These are phyloP conservation scores for Cyberlindnera nakhonratchasimensis DNA, from an alignment of 805 yeast species.

Conservation along the genomic window DNA sequence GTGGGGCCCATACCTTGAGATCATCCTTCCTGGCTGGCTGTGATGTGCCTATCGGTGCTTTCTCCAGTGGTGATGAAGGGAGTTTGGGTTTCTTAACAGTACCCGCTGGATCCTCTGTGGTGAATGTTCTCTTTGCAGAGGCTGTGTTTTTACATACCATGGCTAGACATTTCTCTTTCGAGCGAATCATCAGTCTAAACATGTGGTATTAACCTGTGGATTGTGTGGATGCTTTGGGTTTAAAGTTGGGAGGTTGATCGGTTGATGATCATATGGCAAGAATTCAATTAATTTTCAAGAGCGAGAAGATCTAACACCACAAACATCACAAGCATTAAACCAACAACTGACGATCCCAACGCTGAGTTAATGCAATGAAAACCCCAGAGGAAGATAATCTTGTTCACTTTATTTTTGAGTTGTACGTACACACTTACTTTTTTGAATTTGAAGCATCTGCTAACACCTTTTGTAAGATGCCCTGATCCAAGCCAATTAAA, in stretches of 20 bases:
- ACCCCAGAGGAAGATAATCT: background rate
- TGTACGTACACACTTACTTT: no score
- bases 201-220: background rate
- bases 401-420: constrained; percentile 2
- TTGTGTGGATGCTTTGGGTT: background rate
- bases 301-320: no score
- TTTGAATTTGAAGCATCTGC: no score
- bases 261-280: no score
- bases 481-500: background rate
- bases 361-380: no score
- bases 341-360: no score
- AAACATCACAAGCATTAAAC: background rate
- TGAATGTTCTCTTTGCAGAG: background rate
- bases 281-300: no score
- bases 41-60: background rate
- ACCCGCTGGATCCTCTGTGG: background rate
- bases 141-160: no score
- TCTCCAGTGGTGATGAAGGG: background rate
- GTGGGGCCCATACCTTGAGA: constrained; percentile 24
- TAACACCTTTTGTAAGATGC: background rate
- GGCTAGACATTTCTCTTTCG: constrained; percentile 21
- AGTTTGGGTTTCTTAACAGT: background rate
- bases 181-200: constrained; percentile 25
- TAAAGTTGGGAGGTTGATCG: no score
- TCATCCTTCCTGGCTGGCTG: constrained; percentile 4